These are phyloP conservation scores for Anthracocystis setariae DNA, from an alignment of 1,284 basidiomycete species.

Conservation along the genomic window DNA sequence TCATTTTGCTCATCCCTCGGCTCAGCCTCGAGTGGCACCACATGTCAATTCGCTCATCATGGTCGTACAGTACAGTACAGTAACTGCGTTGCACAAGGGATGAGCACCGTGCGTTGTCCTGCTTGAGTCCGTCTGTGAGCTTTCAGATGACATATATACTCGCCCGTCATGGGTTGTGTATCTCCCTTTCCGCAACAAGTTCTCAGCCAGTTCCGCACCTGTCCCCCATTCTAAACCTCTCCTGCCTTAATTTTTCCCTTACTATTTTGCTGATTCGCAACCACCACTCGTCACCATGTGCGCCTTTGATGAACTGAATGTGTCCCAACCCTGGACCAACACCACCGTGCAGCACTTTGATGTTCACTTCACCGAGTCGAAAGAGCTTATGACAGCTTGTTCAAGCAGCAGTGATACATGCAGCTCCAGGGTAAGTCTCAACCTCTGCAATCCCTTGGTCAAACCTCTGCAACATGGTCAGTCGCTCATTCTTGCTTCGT, in stretches of 20 bases:
- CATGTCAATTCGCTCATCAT: conserved; percentile 26
- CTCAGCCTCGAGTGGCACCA: background rate
- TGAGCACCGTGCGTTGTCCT: too few species aligned
- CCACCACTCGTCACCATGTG: conserved; percentile 15
- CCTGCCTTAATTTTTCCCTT: background rate
- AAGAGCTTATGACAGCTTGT: background rate
- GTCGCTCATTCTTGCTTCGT: too few species aligned
- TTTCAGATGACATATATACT: too few species aligned
- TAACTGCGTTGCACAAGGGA: too few species aligned
- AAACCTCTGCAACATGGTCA: too few species aligned
- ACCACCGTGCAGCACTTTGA: conserved; percentile 16
- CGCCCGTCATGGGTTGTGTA: too few species aligned
- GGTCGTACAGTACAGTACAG: background rate
- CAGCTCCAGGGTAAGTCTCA: conserved; percentile 14
- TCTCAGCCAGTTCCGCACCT: background rate
- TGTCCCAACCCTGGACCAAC: conserved; percentile 2
- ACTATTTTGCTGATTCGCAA: background rate
- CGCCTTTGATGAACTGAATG: conserved; percentile 22
- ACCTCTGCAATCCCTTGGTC: too few species aligned
- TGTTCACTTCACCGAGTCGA: conserved; percentile 9
- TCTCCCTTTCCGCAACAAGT: too few species aligned
- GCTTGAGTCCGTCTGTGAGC: too few species aligned
- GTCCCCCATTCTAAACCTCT: background rate
- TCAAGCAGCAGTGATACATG: conserved; percentile 2
- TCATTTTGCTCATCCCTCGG: conserved; percentile 27